Base-by-base conservation (phyloP, 305 asterid species). In the Fraxinus dipetala region DNA sequence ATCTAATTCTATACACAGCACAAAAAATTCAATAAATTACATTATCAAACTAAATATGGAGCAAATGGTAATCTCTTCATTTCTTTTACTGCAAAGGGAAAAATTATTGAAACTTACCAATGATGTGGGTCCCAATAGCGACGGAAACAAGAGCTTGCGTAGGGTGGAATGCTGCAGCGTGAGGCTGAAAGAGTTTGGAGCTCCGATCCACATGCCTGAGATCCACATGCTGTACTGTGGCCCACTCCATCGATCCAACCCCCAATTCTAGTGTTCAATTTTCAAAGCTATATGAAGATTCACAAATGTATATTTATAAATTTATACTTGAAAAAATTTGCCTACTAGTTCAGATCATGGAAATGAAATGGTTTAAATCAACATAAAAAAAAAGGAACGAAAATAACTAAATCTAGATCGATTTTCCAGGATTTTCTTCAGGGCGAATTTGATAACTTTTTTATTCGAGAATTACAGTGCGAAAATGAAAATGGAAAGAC, bases 151-250 rank as follows among this genome's bases (percentile, higher is more conserved):
- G 88, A n/a, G 98, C 94, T 91, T 91, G 98, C 22, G 89, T 90
- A 43, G 95, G 97, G 85, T 96, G 99, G 83, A 96, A 96, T 67
- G 98, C 89, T 36, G 98, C 98, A 81, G 98, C 98, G 86, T 96
- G 99, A 75, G 99, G 99, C 87, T 96, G 99, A 26, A 90, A 88
- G 81, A 95, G 94, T 83, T 93, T 96, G 80, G 99, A 91, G 86
- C 95, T 94, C 94, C 98, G 98, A 74, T 96, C 97, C 7, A 89
- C 95, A 63, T 94, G 99, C 82, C 98, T 97, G 90, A 96, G 97
- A 93, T 96, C 99, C 92, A 94, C 83, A 90, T 96, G 99, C 85
- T 93, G 98, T 83, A 96, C 90, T 84, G 99, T 89, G 75, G 98
- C 86, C 99, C 99, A 96, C 93, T 96, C 98, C 98, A 96, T 96